These are phyloP conservation scores for Trichoderma atroviride DNA, from an alignment of 2,329 filamentous ascomycete species.

Conservation along the genomic window DNA sequence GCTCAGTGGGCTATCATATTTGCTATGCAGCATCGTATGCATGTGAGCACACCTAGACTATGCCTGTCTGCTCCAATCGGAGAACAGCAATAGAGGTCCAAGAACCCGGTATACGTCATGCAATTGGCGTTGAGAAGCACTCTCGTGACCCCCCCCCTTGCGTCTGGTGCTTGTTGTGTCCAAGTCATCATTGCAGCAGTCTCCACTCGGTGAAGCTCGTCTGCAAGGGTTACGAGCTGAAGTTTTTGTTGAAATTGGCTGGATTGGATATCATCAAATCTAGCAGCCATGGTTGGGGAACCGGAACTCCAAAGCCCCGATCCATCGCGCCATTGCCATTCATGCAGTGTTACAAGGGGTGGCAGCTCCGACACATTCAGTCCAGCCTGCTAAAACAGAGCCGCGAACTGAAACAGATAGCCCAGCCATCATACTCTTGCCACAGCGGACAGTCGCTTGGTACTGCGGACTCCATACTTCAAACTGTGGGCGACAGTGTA, in stretches of 20 bases:
- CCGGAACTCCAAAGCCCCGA: not conserved
- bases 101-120: slow-evolving; percentile 5
- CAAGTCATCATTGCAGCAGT: not conserved
- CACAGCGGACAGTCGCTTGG: not conserved
- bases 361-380: not conserved
- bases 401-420: not conserved
- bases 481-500: not conserved
- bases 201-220: slow-evolving; percentile 6
- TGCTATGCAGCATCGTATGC: not conserved
- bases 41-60: not conserved
- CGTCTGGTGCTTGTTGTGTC: not conserved
- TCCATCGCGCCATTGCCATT: not conserved
- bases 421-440: not conserved
- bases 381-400: not conserved
- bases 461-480: not conserved
- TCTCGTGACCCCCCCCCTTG: not conserved
- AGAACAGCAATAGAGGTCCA: not conserved
- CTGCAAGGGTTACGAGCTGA: not conserved
- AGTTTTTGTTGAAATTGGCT: not conserved
- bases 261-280: not conserved
- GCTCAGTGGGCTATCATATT: not conserved
- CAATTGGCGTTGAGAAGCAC: not conserved
- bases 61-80: not conserved
- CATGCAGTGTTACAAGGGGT: not conserved
- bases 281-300: not conserved